Conservation (phyloP, 2,329 filamentous ascomycete genomes). For the Laburnicola sp. region DNA sequence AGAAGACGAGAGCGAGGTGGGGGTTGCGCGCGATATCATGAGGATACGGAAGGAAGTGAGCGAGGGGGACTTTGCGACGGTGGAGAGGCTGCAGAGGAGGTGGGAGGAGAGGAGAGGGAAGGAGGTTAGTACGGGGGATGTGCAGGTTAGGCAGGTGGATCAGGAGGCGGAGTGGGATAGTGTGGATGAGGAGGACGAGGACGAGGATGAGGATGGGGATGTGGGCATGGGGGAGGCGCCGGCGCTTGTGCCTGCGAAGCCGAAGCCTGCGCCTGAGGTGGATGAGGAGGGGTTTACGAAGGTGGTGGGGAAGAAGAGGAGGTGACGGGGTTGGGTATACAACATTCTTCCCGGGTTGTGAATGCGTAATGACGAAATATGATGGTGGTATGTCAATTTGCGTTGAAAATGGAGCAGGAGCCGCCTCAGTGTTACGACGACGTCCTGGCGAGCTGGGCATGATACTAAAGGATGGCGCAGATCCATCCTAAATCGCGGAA, state of each 20-base stretch:
- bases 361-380: no score
- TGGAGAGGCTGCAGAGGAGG: conserved; percentile 64
- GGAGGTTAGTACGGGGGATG: conserved; percentile 52
- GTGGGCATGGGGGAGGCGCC: conserved; percentile 45
- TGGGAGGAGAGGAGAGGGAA: conserved; percentile 66
- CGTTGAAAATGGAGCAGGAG: no score
- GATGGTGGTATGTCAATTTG: no score
- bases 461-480: no score
- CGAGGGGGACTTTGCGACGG: conserved; percentile 66
- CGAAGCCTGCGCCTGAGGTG: conserved; percentile 43
- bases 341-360: no score
- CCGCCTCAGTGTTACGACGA: no score
- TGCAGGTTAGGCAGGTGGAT: conserved; percentile 61
- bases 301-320: conserved; percentile 47
- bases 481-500: no score
- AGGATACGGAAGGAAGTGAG: conserved; percentile 65
- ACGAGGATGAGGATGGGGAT: conserved; percentile 43
- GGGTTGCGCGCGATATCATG: conserved; percentile 74
- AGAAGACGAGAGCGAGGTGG: conserved; percentile 81
- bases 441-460: no score
- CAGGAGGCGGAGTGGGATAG: conserved; percentile 48
- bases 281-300: conserved; percentile 50
- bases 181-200: conserved; percentile 55
- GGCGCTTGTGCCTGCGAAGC: conserved; percentile 38
- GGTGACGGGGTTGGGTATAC: conserved; percentile 21